phyloP scores from a whole-genome alignment of 306 rosid genomes.

The Lotus japonicus region DNA sequence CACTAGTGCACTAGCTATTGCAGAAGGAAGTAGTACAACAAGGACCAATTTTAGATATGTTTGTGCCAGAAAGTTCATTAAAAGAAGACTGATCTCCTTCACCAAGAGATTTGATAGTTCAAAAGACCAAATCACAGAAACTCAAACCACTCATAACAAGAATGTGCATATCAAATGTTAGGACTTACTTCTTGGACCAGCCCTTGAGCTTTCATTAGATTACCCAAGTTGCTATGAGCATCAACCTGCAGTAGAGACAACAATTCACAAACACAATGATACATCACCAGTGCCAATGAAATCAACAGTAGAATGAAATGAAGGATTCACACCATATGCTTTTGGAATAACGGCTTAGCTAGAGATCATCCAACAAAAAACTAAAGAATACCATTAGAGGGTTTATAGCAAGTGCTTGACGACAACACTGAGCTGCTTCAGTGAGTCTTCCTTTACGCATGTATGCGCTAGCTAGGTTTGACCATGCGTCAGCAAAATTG shows the following conservation, averaged over 20 bases:
- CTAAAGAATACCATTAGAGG: slow-evolving; percentile 65
- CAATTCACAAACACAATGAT: background rate
- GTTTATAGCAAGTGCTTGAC: slow-evolving; percentile 92
- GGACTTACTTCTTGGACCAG: slow-evolving; percentile 84
- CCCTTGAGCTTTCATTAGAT: slow-evolving; percentile 54
- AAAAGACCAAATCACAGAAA: background rate
- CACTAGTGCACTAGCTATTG: background rate
- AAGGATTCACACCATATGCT: background rate
- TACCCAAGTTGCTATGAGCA: slow-evolving; percentile 53
- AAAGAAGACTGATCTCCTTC: background rate
- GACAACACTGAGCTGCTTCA: slow-evolving; percentile 98
- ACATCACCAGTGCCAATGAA: background rate
- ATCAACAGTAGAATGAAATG: background rate
- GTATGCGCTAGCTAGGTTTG: slow-evolving; percentile 96
- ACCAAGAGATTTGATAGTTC: background rate
- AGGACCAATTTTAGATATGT: slow-evolving; percentile 9
- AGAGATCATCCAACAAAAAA: slow-evolving; percentile 4
- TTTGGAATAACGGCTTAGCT: background rate
- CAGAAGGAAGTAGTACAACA: slow-evolving; percentile 15
- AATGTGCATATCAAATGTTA: slow-evolving; percentile 4
- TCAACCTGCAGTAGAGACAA: slow-evolving; percentile 32
- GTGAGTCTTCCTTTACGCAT: slow-evolving; percentile 93
- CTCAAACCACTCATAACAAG: background rate
- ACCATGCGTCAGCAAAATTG: slow-evolving; percentile 96
- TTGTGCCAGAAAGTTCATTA: background rate